Evolutionary conservation across 176 grass and related monocot species (phyloP), one percentile per base, ranked within the genome.

Genomic region (Avena sativa): DNA sequence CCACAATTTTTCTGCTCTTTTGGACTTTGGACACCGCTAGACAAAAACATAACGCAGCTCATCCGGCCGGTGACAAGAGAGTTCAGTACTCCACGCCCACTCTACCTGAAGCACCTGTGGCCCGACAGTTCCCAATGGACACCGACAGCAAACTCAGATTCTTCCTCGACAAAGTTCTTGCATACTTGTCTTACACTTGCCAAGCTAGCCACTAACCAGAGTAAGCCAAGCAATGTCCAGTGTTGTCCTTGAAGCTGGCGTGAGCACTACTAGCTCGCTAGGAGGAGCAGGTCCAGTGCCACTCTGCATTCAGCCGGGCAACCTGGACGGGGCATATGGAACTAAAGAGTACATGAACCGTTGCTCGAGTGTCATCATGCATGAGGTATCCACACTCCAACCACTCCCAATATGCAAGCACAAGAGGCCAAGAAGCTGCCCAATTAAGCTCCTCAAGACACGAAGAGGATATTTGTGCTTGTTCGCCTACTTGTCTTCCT

Each of bases 251-350:
- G 72, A 50, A 2, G 47, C 21, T 30, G 25, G 72, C 21, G 47
- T 76, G 47, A 76, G 20, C 40, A 56, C 1, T 48, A 25, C 26
- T 67, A 67, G 64, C 64, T 74, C 25, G 49, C 72, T 16, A 53
- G 53, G 73, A 53, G 48, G 73, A 76, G 73, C 73, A 76, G 73
- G 48, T 76, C 49, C 13, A 14, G 13, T 74, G 12, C 34, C 43
- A 46, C 20, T 72, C 36, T 1, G 23, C 63, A 67, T 67, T 67
- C n/a, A 74, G 44, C 71, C 43, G 11, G 21, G 71, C 71, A 25
- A 74, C 44, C 5, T 14, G 44, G 71, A 74, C 20, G 20, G 71
- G 1, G 46, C 40, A 43, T 43, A 48, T 74, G 71, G 15, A 73
- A 43, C 19, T 48, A 21, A n/a, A 46, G 38, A 21, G 40, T 43